A percentile compares a stretch with the other conserved stretches of the same genome.
phyloP scores from a whole-genome alignment of 371 early-diverging fungal genomes.

The Lichtheimia corymbifera region DNA sequence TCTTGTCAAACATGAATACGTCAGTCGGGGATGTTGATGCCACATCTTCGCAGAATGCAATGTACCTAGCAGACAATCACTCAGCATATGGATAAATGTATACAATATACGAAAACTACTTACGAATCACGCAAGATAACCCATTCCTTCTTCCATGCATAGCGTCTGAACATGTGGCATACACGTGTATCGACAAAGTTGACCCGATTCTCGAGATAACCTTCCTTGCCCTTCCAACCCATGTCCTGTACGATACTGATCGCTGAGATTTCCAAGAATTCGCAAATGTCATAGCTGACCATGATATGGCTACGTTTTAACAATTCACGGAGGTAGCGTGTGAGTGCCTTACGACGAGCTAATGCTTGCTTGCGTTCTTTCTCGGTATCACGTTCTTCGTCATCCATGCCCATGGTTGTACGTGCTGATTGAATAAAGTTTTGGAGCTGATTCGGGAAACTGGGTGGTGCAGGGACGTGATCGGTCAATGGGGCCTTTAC shows the following conservation, averaged over 20 bases:
- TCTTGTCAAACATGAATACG: conserved; percentile 42
- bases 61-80: conserved; percentile 28
- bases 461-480: conserved; percentile 35
- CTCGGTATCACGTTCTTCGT: conserved; percentile 19
- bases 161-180: conserved; percentile 37
- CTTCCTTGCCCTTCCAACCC: conserved; percentile 90
- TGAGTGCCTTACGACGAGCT: conserved; percentile 65
- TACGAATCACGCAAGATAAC: conserved; percentile 75
- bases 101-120: conserved; percentile 16
- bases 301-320: conserved; percentile 59
- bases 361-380: conserved; percentile 40
- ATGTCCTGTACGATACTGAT: conserved; percentile 73
- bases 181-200: conserved; percentile 44
- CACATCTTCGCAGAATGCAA: conserved; percentile 56
- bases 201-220: conserved; percentile 63
- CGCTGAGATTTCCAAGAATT: conserved; percentile 78
- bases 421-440: conserved; percentile 42
- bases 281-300: conserved; percentile 72
- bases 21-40: conserved; percentile 53
- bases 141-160: conserved; percentile 71
- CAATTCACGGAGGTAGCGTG: conserved; percentile 61
- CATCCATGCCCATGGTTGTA: conserved; percentile 20
- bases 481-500: conserved; percentile 36
- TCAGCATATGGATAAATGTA: conserved; percentile 1
- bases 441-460: conserved; percentile 47